phyloP scores from a whole-genome alignment of 177 flowering plant species.

The Vitis hybrid region DNA sequence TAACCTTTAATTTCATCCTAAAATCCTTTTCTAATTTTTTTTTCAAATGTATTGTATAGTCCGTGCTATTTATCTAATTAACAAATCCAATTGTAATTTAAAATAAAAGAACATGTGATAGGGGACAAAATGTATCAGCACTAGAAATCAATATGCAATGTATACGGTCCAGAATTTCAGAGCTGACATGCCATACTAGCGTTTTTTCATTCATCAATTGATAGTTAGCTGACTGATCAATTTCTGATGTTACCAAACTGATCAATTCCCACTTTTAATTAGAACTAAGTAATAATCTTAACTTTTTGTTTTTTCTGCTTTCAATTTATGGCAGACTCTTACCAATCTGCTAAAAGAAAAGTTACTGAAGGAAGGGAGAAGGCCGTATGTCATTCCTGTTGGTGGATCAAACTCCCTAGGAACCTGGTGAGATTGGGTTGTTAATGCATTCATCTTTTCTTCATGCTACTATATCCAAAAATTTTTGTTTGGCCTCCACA shows the following conservation, averaged over 20 bases:
- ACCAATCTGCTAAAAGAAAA: conserved; percentile 68
- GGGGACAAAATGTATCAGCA: too few relatives aligned
- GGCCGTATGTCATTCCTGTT: conserved; percentile 95
- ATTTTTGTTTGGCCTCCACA: not conserved
- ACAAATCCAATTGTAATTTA: too few relatives aligned
- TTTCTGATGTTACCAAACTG: not conserved
- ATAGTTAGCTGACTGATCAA: too few relatives aligned
- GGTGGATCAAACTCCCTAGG: conserved; percentile 97
- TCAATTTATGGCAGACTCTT: conserved; percentile 55
- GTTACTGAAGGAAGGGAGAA: conserved; percentile 77
- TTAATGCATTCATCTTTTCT: not conserved
- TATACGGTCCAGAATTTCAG: too few relatives aligned
- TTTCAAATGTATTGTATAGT: too few relatives aligned
- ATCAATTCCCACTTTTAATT: not conserved
- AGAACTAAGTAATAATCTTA: not conserved
- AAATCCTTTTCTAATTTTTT: too few relatives aligned
- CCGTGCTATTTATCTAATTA: too few relatives aligned
- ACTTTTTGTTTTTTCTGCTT: conserved; percentile 1
- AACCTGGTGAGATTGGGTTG: conserved; percentile 65
- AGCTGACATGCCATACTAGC: too few relatives aligned
- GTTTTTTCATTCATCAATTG: too few relatives aligned
- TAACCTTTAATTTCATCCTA: too few relatives aligned
- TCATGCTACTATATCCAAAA: not conserved
- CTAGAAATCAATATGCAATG: too few relatives aligned
- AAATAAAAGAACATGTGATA: too few relatives aligned